Evolutionary conservation across 1,139 yeast species (phyloP), one percentile per base, ranked within the genome.

Genomic region (Candida sojae): DNA sequence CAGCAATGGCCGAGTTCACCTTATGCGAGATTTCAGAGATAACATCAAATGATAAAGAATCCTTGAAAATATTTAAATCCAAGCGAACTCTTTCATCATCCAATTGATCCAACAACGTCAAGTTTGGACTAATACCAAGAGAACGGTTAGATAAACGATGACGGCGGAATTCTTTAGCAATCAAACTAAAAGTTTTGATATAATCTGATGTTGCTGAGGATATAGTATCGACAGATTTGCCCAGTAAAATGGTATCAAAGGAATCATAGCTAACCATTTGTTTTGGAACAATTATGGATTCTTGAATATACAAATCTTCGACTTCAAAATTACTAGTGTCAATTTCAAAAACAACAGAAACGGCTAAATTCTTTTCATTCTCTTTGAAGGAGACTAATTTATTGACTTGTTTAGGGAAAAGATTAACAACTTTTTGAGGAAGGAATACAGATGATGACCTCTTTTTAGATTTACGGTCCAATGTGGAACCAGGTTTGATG

Each of bases 381-480:
- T 80, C 84, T 41, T 77, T 73, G 60, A 93, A 85, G 1, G 91
- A 83, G 42, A 88, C 73, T 34, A 75, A 55, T 10, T 80, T 78
- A 54, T 83, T 84, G 43, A 90, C 76, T 42, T 77, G 76, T 34
- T 73, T 72, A 1, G 98, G 97, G 55, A 88, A 79, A 59, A 93
- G 74, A 53, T 86, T 82, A 11, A 80, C 79, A 23, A 76, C 68
- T 55, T 84, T 85, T 62, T 92, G 96, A n/a, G 96, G 95, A 67
- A 93, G 79, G 62, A 86, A 87, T 6, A 93, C 98, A 11, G 96
- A 84, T 2, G 93, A 83, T 2, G 96, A 90, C 63, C 98, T 82
- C 70, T 90, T 91, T 67, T 90, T 88, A 2, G 96, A 88, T 63
- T 93, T 92, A 52, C 95, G 84, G 61, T 93, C 99, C 53, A 93